Base-by-base conservation (phyloP, 257 asterid genomes). In the Ligustrum vulgare region DNA sequence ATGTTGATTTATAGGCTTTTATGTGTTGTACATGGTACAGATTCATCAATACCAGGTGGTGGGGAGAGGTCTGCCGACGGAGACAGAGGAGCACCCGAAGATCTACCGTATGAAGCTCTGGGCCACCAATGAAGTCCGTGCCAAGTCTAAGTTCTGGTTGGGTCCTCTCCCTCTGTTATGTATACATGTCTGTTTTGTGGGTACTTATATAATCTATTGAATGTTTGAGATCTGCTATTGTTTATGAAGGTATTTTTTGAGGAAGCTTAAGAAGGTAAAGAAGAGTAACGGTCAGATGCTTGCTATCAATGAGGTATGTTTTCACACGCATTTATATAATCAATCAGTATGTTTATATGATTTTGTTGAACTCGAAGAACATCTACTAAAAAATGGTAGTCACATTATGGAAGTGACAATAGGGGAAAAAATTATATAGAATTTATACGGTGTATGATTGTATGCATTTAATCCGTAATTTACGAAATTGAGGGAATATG, bases 31-130 rank as follows among this genome's bases (percentile, higher is more conserved):
- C 13, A 32, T 16, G 69, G 80, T 80, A 81, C 82, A 91, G 97
- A 86, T 89, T 76, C 97, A 89, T 80, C 97, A 91, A 79, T 91
- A 87, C 84, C 97, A 91, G 85, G 97, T 91, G 78, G 97, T 89
- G 49, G 97, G 97, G 3, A 91, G 97, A 77, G 97, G 91, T 77
- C 70, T 89, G 80, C 97, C 97, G 68, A 84, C 95, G 58, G 95
- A 86, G 83, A 77, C 81, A 8, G 94, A 91, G 65, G 93, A 89
- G 72, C 94, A 86, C 41, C 97, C 97, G 0, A 91, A 91, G 87
- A 91, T 89, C 82, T 91, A 91, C 75, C 86, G 97, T 41, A 91
- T 91, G 97, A 91, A 91, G 86, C 93, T 89, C 1, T 91, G 97
- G 94, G 93, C 93, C 23, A 87, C 96, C 54, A 91, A 91, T 72